Percentiles rank a stretch among this genome's conserved stretches.
Evolutionary conservation across 805 yeast species (phyloP).

Genomic region (Saccharomycopsis selenospora): DNA sequence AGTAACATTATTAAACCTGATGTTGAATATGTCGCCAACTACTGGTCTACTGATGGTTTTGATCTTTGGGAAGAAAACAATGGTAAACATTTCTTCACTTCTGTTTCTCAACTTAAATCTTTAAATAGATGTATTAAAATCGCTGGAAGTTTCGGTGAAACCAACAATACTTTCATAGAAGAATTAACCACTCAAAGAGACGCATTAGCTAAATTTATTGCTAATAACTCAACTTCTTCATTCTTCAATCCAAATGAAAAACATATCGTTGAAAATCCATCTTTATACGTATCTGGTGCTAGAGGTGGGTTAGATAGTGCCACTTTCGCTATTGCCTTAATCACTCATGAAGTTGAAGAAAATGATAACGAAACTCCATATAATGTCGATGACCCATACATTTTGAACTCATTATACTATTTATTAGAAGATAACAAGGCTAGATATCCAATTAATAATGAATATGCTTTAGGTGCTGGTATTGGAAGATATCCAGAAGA

Average conservation of each 20-base stretch:
- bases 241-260: constrained; percentile 36
- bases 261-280: constrained; percentile 67
- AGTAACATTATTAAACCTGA: constrained; percentile 57
- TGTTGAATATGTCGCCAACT: constrained; percentile 49
- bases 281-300: constrained; percentile 26
- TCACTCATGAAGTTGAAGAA: constrained; percentile 40
- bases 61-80: constrained; percentile 91
- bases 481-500: constrained; percentile 94
- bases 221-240: constrained; percentile 23
- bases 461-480: constrained; percentile 39
- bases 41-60: constrained; percentile 65
- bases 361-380: constrained; percentile 46
- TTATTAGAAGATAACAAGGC: constrained; percentile 61
- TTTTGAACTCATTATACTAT: constrained; percentile 56
- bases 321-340: constrained; percentile 38
- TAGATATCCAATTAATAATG: constrained; percentile 71
- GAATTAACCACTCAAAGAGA: not conserved
- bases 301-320: constrained; percentile 80
- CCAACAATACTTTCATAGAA: constrained; percentile 11
- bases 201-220: constrained; percentile 3
- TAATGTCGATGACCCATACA: constrained; percentile 47
- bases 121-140: constrained; percentile 41
- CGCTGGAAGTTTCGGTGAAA: constrained; percentile 1
- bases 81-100: constrained; percentile 73
- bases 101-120: constrained; percentile 66